Evolutionary conservation across 2,329 filamentous ascomycete species (phyloP).

Genomic region (Alternaria hordeiaustralica): DNA sequence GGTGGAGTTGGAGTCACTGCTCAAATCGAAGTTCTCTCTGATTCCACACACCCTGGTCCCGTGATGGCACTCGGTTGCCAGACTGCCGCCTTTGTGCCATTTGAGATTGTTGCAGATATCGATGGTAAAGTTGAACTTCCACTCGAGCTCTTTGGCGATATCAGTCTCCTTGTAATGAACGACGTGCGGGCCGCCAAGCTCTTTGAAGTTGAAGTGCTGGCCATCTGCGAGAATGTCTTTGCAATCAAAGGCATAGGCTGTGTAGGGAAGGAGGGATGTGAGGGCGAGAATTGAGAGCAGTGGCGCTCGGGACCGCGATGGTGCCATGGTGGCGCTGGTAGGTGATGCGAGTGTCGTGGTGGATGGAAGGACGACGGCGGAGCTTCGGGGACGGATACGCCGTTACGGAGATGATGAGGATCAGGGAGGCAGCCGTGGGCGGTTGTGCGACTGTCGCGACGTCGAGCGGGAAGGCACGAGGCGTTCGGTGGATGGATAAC

Average conservation of each 20-base stretch:
- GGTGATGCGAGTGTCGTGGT: slow-evolving; percentile 15
- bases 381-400: slow-evolving; percentile 8
- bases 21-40: slow-evolving; percentile 61
- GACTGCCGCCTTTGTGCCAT: slow-evolving; percentile 60
- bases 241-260: slow-evolving; percentile 62
- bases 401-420: slow-evolving; percentile 5
- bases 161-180: slow-evolving; percentile 62
- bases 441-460: not conserved
- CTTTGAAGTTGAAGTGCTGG: slow-evolving; percentile 68
- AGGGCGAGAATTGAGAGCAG: slow-evolving; percentile 34
- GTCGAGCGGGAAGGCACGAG: not conserved
- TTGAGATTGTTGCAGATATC: slow-evolving; percentile 76
- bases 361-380: slow-evolving; percentile 7
- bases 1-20: slow-evolving; percentile 58
- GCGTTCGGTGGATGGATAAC: not conserved
- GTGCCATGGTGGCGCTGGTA: slow-evolving; percentile 35
- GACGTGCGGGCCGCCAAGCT: slow-evolving; percentile 71
- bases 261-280: slow-evolving; percentile 33
- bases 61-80: slow-evolving; percentile 67
- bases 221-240: slow-evolving; percentile 65
- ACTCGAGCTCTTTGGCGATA: slow-evolving; percentile 56
- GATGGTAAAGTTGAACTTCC: slow-evolving; percentile 81
- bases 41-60: slow-evolving; percentile 82
- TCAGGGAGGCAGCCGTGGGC: slow-evolving; percentile 2
- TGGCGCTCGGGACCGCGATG: slow-evolving; percentile 27